Evolutionary conservation across 2,329 filamentous ascomycete species (phyloP), one percentile per base, ranked within the genome.

Genomic region (Simplicillium aogashimaense): DNA sequence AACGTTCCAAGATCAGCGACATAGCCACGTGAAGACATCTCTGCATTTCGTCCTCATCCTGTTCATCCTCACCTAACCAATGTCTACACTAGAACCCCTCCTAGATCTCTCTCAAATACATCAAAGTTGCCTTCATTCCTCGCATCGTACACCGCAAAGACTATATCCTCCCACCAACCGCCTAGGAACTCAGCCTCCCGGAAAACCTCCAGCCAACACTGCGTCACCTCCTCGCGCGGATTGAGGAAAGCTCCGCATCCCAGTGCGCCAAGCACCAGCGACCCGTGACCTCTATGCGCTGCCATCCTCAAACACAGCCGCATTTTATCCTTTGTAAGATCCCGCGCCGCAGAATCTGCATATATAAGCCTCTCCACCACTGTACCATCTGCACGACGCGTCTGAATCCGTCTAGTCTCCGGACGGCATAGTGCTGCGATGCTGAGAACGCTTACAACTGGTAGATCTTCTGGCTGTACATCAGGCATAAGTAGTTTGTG

Each of bases 211-310:
- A 63, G 53, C 69, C 80, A 86, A 48, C 78, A 79, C 29, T 60
- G 43, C 2, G 75, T 79, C n/a, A 86, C 74, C 45, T 78, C 76
- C 28, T 62, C 57, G 0, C 67, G 66, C 8, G 82, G 82, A 53
- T 85, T 83, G 1, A 48, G 50, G 53, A 83, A 84, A 1, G 72
- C 78, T 3, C 81, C 82, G 49, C 81, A 86, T 0, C 82, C 82
- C 37, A 86, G 53, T 0, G 82, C 81, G 0, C 82, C 81, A 2
- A 87, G 64, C 5, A 86, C 74, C 8, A 86, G 57, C 47, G 70
- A 64, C 16, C 68, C 63, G 50, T 83, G 78, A 2, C 65, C 66
- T 20, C 72, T 64, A 4, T 53, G 53, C n/a, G 69, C 79, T 2
- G 78, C 76, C 41, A 79, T 69, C 4, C 80, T 66, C 38, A 85